These are phyloP conservation scores for Claviceps cyperi DNA, from an alignment of 2,329 filamentous ascomycete genomes.

Conservation along the genomic window DNA sequence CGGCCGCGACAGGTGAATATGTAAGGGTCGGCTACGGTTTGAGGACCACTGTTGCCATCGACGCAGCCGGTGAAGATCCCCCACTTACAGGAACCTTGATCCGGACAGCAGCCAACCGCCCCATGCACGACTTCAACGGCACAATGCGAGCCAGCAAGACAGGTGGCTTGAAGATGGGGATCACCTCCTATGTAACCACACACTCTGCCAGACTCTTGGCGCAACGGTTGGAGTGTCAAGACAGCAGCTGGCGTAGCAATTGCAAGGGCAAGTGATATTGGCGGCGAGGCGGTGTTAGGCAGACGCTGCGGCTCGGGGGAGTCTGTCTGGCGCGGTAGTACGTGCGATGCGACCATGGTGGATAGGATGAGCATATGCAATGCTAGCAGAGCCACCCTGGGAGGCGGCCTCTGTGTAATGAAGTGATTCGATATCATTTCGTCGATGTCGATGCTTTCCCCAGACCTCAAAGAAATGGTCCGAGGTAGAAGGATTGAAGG, in stretches of 20 bases:
- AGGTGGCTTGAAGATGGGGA: slow-evolving; percentile 38
- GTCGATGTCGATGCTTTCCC: slow-evolving; percentile 4
- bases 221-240: slow-evolving; percentile 20
- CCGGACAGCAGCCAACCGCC: slow-evolving; percentile 42
- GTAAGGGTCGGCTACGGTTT: slow-evolving; percentile 39
- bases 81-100: slow-evolving; percentile 33
- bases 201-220: slow-evolving; percentile 36
- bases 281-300: slow-evolving; percentile 26
- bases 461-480: neutral
- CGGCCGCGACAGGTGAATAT: slow-evolving; percentile 38
- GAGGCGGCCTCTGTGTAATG: slow-evolving; percentile 21
- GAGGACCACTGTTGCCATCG: slow-evolving; percentile 33
- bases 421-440: slow-evolving; percentile 15
- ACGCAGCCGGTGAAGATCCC: slow-evolving; percentile 45
- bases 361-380: slow-evolving; percentile 19
- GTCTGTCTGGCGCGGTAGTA: slow-evolving; percentile 26
- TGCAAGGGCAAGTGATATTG: slow-evolving; percentile 6
- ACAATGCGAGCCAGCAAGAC: slow-evolving; percentile 42
- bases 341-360: slow-evolving; percentile 20
- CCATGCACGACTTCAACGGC: slow-evolving; percentile 34
- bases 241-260: slow-evolving; percentile 21
- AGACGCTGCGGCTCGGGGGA: slow-evolving; percentile 18
- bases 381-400: slow-evolving; percentile 19
- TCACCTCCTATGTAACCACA: slow-evolving; percentile 44
- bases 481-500: neutral